Conservation (phyloP, 768 basidiomycete genomes). For the Leccinum fibrillosum region DNA sequence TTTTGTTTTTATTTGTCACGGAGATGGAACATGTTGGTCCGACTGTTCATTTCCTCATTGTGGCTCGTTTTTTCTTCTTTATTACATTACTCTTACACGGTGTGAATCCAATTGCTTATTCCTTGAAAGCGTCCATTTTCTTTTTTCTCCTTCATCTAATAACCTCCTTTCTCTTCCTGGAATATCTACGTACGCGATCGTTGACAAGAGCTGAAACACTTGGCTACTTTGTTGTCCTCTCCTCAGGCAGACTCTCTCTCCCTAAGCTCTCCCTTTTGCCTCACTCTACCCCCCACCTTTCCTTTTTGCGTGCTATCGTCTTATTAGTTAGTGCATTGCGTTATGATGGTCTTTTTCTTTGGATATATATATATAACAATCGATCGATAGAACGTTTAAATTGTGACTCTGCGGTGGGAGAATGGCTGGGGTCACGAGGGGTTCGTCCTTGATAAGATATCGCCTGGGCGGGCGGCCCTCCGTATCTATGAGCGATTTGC, state of each 20-base stretch:
- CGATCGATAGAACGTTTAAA: background rate
- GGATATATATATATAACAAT: background rate
- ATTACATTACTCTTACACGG: constrained; percentile 1
- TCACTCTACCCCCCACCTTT: background rate
- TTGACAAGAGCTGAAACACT: constrained; percentile 16
- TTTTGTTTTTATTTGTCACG: background rate
- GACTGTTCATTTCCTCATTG: constrained; percentile 2
- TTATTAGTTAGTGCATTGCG: constrained; percentile 15
- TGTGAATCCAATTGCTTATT: constrained; percentile 11
- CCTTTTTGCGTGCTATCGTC: constrained; percentile 1
- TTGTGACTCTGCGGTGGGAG: background rate
- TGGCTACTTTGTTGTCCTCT: constrained; percentile 23
- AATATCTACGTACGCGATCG: constrained; percentile 17
- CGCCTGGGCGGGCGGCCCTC: background rate
- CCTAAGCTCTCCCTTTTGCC: background rate
- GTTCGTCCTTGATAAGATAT: constrained; percentile 7
- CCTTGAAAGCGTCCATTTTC: constrained; percentile 1
- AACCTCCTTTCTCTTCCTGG: background rate
- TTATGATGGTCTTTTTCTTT: constrained; percentile 14
- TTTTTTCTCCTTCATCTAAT: constrained; percentile 24
- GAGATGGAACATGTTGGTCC: constrained; percentile 9
- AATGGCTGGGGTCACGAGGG: background rate
- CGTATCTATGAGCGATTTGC: background rate
- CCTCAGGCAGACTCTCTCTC: constrained; percentile 11
- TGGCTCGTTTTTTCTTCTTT: background rate